Conservation (phyloP, 345 rosid species). For the Noccaea caerulescens region DNA sequence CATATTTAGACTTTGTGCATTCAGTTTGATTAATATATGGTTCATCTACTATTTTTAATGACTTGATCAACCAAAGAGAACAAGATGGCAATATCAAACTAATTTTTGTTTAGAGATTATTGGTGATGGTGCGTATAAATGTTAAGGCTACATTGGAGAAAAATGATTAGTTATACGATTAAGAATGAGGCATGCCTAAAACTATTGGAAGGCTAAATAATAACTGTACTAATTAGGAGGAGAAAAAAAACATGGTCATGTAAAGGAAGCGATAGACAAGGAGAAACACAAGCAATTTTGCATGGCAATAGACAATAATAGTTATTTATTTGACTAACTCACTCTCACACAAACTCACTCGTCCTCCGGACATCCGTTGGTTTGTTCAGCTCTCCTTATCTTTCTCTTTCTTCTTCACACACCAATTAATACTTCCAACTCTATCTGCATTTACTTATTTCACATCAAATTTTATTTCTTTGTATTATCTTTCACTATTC, state of each 20-base stretch:
- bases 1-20: too few relatives aligned
- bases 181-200: too few relatives aligned
- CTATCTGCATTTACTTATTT: conserved; percentile 1
- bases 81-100: too few relatives aligned
- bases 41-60: too few relatives aligned
- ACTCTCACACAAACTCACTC: conserved; percentile 34
- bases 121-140: too few relatives aligned
- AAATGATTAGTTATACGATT: too few relatives aligned
- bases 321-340: conserved; percentile 31
- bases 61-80: too few relatives aligned
- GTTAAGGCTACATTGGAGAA: too few relatives aligned
- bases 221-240: not conserved
- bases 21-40: too few relatives aligned
- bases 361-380: conserved; percentile 34
- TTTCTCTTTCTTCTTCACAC: conserved; percentile 27
- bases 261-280: conserved; percentile 7
- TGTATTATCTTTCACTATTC: not conserved
- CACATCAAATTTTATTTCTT: not conserved
- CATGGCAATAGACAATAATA: conserved; percentile 22
- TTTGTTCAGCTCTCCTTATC: conserved; percentile 20
- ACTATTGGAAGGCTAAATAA: too few relatives aligned
- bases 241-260: conserved; percentile 7
- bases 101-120: too few relatives aligned
- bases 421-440: conserved; percentile 29
- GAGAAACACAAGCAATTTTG: conserved; percentile 29